These are phyloP conservation scores for Kernera saxatilis DNA, from an alignment of 345 rosid species.

Conservation along the genomic window DNA sequence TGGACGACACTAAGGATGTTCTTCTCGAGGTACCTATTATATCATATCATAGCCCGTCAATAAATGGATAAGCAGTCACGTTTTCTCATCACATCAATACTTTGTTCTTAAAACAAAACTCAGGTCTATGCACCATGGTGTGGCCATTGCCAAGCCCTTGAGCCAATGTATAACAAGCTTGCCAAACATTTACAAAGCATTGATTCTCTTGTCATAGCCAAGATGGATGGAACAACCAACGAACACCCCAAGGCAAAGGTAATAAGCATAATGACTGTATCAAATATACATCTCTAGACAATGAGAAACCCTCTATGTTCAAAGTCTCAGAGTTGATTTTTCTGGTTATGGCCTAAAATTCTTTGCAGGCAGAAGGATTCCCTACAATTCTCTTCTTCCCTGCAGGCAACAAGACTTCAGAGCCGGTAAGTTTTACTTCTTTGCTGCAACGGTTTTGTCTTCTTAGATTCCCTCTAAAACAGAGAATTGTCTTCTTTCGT, in stretches of 20 bases:
- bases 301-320: neutral
- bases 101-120: neutral
- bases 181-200: slow-evolving; percentile 76
- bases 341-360: neutral
- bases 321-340: neutral
- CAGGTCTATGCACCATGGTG: slow-evolving; percentile 99
- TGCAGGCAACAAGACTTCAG: slow-evolving; percentile 95
- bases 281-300: neutral
- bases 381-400: slow-evolving; percentile 98
- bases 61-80: neutral
- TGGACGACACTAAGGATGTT: slow-evolving; percentile 95
- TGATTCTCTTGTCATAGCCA: slow-evolving; percentile 84
- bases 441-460: neutral
- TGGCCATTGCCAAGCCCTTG: slow-evolving; percentile 96
- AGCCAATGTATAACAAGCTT: slow-evolving; percentile 90
- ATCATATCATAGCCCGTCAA: neutral
- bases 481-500: neutral
- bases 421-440: slow-evolving; percentile 65
- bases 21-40: slow-evolving; percentile 75
- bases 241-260: slow-evolving; percentile 99
- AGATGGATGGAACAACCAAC: slow-evolving; percentile 99
- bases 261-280: neutral
- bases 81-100: neutral
- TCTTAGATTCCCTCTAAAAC: neutral
- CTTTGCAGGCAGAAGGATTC: slow-evolving; percentile 80